Evolutionary conservation across 129 eudicot genomes (phyloP).

Genomic region (Flaveria bidentis): DNA sequence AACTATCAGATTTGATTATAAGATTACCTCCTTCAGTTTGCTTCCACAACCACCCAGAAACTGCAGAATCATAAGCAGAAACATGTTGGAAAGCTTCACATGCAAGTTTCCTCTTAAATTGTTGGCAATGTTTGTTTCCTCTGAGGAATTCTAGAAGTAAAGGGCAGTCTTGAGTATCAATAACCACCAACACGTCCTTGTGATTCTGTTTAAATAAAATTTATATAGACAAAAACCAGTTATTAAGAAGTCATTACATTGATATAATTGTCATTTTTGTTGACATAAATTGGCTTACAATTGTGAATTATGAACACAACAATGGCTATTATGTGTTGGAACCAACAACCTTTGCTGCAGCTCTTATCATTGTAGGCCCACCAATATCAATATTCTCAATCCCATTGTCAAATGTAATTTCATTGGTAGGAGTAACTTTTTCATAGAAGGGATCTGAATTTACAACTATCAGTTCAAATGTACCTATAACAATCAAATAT

Average conservation of each 20-base stretch:
- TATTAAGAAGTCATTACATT: neutral
- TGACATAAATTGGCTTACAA: too few relatives aligned
- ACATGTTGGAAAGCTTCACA: constrained; percentile 3
- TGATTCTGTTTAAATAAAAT: constrained; percentile 62
- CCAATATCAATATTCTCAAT: constrained; percentile 55
- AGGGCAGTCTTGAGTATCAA: constrained; percentile 80
- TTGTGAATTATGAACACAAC: too few relatives aligned
- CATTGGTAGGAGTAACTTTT: constrained; percentile 63
- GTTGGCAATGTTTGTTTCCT: constrained; percentile 57
- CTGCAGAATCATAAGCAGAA: constrained; percentile 96
- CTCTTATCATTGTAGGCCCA: constrained; percentile 74
- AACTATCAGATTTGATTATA: too few relatives aligned
- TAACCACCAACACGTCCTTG: constrained; percentile 85
- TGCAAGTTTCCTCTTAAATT: constrained; percentile 76
- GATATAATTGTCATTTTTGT: neutral
- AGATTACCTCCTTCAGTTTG: constrained; percentile 67
- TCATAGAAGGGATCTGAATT: constrained; percentile 84
- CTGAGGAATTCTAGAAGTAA: constrained; percentile 59
- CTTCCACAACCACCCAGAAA: constrained; percentile 96
- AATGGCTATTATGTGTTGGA: neutral
- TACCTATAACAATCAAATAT: constrained; percentile 45
- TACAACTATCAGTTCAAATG: constrained; percentile 86
- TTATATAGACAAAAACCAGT: neutral
- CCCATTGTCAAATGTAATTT: constrained; percentile 73
- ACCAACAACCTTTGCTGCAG: constrained; percentile 79